These are phyloP conservation scores for Zygotorulaspora chibaensis DNA, from an alignment of 805 yeast genomes.

Conservation along the genomic window DNA sequence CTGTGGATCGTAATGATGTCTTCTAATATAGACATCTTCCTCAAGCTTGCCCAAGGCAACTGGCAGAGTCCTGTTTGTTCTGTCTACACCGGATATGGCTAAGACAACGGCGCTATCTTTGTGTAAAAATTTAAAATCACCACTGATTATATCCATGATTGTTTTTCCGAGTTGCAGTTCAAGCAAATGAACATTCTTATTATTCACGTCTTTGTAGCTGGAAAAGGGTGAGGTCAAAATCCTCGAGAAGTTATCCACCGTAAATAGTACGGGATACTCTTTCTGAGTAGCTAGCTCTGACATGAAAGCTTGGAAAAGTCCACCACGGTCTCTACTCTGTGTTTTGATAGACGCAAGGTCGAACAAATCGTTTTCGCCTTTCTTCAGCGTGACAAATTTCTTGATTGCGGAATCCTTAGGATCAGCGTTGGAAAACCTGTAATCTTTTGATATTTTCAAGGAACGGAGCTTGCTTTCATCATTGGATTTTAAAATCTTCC, in stretches of 20 bases:
- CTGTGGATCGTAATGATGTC: conserved; percentile 47
- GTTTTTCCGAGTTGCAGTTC: conserved; percentile 62
- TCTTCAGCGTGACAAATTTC: conserved; percentile 27
- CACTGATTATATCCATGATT: conserved; percentile 51
- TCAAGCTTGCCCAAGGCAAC: conserved; percentile 52
- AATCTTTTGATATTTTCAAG: conserved; percentile 35
- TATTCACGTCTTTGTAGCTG: conserved; percentile 54
- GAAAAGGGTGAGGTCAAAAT: conserved; percentile 53
- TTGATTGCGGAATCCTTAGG: conserved; percentile 30
- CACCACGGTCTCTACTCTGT: conserved; percentile 38
- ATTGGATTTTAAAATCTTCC: conserved; percentile 48
- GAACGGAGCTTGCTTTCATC: conserved; percentile 35
- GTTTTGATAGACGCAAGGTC: conserved; percentile 41
- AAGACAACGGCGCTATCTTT: conserved; percentile 60
- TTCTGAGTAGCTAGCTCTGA: conserved; percentile 52
- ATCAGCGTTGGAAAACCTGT: conserved; percentile 33
- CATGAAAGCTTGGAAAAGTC: conserved; percentile 50
- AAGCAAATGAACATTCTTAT: conserved; percentile 51
- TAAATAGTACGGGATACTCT: conserved; percentile 53
- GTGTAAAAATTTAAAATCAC: conserved; percentile 43
- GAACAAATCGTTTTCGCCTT: conserved; percentile 35
- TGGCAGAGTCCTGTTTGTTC: conserved; percentile 50
- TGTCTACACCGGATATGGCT: conserved; percentile 56
- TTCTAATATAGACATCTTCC: conserved; percentile 54
- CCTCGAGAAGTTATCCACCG: conserved; percentile 73